These are phyloP conservation scores for Calcarisporium arbuscula DNA, from an alignment of 2,329 filamentous ascomycete species.

Conservation along the genomic window DNA sequence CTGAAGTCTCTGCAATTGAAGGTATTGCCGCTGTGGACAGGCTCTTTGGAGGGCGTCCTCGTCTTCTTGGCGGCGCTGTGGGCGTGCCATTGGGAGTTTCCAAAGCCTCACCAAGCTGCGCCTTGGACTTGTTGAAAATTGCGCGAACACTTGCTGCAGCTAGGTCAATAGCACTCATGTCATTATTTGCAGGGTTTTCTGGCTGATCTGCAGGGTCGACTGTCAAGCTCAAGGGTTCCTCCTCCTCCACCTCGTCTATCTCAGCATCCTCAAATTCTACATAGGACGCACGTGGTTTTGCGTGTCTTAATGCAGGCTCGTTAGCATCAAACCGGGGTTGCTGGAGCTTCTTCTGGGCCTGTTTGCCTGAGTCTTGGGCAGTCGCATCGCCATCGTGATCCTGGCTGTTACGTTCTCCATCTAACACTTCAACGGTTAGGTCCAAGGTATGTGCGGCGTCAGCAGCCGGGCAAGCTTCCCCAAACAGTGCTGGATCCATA, in stretches of 20 bases:
- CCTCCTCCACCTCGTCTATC: slow-evolving; percentile 34
- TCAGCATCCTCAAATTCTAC: slow-evolving; percentile 39
- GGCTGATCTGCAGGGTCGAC: slow-evolving; percentile 2
- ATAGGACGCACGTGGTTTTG: slow-evolving; percentile 46
- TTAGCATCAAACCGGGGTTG: slow-evolving; percentile 33
- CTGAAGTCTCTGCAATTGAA: slow-evolving; percentile 1
- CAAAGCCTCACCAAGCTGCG: no score
- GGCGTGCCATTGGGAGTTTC: slow-evolving; percentile 3
- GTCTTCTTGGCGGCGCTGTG: slow-evolving; percentile 10
- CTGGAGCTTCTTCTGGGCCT: slow-evolving; percentile 15
- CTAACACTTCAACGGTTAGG: no score
- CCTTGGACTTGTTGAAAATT: slow-evolving; percentile 15
- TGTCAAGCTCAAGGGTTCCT: slow-evolving; percentile 29
- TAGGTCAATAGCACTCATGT: slow-evolving; percentile 29
- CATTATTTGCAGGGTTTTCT: slow-evolving; percentile 6
- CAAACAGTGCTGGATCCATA: slow-evolving; percentile 49
- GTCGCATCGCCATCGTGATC: slow-evolving; percentile 12
- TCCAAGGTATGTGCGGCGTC: slow-evolving; percentile 16
- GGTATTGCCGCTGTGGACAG: slow-evolving; percentile 6
- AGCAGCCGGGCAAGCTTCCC: slow-evolving; percentile 9
- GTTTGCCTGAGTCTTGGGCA: slow-evolving; percentile 10
- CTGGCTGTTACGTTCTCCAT: no score
- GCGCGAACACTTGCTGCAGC: slow-evolving; percentile 29
- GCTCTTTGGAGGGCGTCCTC: slow-evolving; percentile 26
- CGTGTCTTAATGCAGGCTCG: slow-evolving; percentile 43